Percentiles rank a stretch among this genome's conserved stretches.
phyloP scores from a whole-genome alignment of 495 filamentous ascomycete genomes.

The Hypoxylon fragiforme region DNA sequence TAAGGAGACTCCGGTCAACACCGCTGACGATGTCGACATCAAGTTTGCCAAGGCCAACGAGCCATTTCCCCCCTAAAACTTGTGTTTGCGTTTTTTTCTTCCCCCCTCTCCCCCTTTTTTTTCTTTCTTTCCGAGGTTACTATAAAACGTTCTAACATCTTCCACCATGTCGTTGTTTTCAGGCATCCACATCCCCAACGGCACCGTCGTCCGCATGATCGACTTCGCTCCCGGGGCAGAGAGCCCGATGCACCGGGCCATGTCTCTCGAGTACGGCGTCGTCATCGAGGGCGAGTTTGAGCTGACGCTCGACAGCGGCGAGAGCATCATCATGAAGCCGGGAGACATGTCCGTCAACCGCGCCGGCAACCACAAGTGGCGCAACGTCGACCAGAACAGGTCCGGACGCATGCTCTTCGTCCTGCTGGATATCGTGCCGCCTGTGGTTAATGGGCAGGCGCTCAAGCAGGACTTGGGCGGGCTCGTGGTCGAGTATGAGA shows the following conservation, averaged over 20 bases:
- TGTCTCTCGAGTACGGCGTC: constrained; percentile 62
- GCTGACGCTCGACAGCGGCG: constrained; percentile 55
- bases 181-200: constrained; percentile 22
- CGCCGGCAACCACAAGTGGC: background rate
- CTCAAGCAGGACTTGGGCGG: constrained; percentile 2
- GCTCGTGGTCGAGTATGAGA: constrained; percentile 4
- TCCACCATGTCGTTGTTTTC: no score
- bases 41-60: constrained; percentile 31
- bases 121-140: background rate
- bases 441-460: constrained; percentile 4
- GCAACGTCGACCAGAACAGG: background rate
- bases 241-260: constrained; percentile 58
- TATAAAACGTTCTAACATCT: background rate
- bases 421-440: constrained; percentile 10
- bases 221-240: constrained; percentile 58
- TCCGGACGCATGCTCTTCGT: constrained; percentile 18
- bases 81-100: no score
- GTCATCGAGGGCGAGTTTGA: constrained; percentile 60
- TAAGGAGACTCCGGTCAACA: constrained; percentile 49
- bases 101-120: no score
- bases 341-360: constrained; percentile 31
- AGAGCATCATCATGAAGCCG: constrained; percentile 47
- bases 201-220: constrained; percentile 58
- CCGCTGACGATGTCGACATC: constrained; percentile 47
- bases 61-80: constrained; percentile 3